Base-by-base conservation (phyloP, 148 eudicot species). In the Rheum nobile region DNA sequence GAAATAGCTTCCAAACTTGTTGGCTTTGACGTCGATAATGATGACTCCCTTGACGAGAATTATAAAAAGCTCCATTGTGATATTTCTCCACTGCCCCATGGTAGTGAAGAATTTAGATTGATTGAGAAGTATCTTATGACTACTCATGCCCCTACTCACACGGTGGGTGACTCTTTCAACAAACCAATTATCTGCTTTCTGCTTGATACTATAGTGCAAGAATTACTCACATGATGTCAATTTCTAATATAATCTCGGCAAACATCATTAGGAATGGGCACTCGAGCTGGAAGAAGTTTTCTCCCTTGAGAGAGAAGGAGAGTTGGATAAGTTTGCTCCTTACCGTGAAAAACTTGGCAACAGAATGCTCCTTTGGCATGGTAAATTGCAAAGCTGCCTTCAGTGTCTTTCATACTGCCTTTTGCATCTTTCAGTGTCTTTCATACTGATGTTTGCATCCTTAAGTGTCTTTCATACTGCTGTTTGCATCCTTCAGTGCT, bases 141-240 rank as follows among this genome's bases (percentile, higher is more conserved):
- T 71, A 96, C 99, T 67, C 99, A 96, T 84, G 99, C 99, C 50
- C 99, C 99, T 50, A 96, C 99, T 28, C 99, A 96, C 84, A 92
- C 92, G 75, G 99, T 96, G 75, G 47, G 89, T 86, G 29, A 77
- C 42, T 55, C 57, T 61, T n/a, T 61, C 37, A 61, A 31, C 16
- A 2, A 57, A 31, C 22, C 39, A 13, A 65, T 65, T 17, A 24
- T 65, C 70, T 65, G 8, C 21, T 65, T 32, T 65, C 70, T 32
- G 39, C 70, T 65, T 65, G 31, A 57, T 57, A 26, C 34, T 12
- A 57, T 17, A 6, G 16, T 31, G 70, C 38, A 65, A 61, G 31
- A 32, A 19, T 57, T 57, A 12, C 31, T 57, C 67, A 14, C 70
- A 32, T 34, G 38, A 14, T 32, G 16, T 65, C 39, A 65, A 14